Percentiles rank a stretch among this genome's conserved stretches.
Evolutionary conservation across 2,329 filamentous ascomycete genomes (phyloP).

Genomic region (Colletotrichum tabaci): DNA sequence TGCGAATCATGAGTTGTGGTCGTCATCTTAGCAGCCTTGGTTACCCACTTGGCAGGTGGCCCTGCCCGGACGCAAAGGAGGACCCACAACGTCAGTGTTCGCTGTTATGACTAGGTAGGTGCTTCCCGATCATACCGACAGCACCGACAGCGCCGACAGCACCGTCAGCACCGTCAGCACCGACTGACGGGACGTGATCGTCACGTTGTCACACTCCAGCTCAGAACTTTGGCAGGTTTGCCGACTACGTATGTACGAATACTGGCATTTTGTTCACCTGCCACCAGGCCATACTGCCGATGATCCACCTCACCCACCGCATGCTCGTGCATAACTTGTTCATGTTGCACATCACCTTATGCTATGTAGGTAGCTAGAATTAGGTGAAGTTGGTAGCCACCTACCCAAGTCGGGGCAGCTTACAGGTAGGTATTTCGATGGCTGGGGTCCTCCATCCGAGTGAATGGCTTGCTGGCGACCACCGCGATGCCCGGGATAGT

Average conservation of each 20-base stretch:
- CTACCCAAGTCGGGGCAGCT: background rate
- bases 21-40: conserved; percentile 33
- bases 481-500: background rate
- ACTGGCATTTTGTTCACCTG: background rate
- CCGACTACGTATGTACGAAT: too few relatives aligned
- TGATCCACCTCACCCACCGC: background rate
- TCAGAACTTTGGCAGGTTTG: too few relatives aligned
- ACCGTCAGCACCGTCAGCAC: conserved; percentile 7
- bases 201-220: conserved; percentile 25
- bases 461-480: background rate
- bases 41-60: conserved; percentile 22
- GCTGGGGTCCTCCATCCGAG: background rate
- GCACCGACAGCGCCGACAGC: background rate
- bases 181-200: background rate
- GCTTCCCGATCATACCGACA: conserved; percentile 27
- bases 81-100: conserved; percentile 2
- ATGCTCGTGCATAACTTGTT: conserved; percentile 16
- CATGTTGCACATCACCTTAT: background rate
- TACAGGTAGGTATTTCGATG: background rate
- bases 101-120: background rate
- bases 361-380: background rate
- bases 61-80: background rate
- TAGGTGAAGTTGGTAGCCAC: background rate
- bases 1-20: conserved; percentile 34
- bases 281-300: conserved; percentile 8